Base-by-base conservation (phyloP, 1,284 basidiomycete species). In the Cutaneotrichosporon cavernicola region DNA sequence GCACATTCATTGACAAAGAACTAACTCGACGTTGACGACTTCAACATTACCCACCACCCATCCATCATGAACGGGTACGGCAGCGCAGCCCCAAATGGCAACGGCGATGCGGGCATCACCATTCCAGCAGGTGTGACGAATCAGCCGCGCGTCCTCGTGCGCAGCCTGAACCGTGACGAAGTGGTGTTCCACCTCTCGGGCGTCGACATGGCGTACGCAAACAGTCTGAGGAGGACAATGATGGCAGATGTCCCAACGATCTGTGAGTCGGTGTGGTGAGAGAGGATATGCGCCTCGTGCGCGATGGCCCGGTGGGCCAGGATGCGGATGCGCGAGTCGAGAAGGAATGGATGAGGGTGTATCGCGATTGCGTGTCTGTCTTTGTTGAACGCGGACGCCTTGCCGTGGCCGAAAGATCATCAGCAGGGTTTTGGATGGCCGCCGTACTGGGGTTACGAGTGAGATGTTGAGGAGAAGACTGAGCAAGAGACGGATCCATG, bases 241-340 rank as follows among this genome's bases (percentile, higher is more conserved):
- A 94, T 97, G 83, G 93, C 93, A n/a, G 92, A 96, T 79, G 87
- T 97, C 66, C 91, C 93, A 16, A 97, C 94, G 64, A 85, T 97
- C 65, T 91, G 92, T 94, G 76, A 78, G 90, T 75, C n/a, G 6
- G 13, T 4, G 2, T 53, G 14, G 5, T 30, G 11, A 8, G 22
- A 13, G 34, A 36, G 34, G 34, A 1, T 36, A 13, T 36, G 34
- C 34, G 34, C 11, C 7, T 36, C 8, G 11, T 36, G 34, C 34
- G 55, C 32, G 47, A 51, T 40, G 31, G 51, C 16, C n/a, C 14
- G 31, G 1, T 18, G 18, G 38, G 38, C 21, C 8, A 2, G 36
- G 21, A 16, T 69, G 60, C 51, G 53, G 62, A 58, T 14, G 26
- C 34, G 43, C 43, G 34, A 31, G 21, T 53, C 18, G 52, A 34